Conservation (phyloP, 345 rosid genomes). For the Hibiscus syriacus region DNA sequence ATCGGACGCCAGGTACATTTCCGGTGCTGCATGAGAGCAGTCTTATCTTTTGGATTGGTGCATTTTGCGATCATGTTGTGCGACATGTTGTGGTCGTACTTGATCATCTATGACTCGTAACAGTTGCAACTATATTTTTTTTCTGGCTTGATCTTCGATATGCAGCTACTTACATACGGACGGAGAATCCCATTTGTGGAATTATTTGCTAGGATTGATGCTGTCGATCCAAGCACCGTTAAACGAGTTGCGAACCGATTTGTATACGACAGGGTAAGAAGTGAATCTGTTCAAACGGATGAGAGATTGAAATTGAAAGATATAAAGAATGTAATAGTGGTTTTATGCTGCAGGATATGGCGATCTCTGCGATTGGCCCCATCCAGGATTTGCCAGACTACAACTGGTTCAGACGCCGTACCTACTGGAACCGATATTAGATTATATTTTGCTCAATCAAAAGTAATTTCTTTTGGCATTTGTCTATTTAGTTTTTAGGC, state of each 20-base stretch:
- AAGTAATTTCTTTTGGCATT: constrained; percentile 8
- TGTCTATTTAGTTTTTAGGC: constrained; percentile 8
- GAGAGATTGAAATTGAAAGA: too few species aligned
- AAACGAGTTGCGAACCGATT: constrained; percentile 90
- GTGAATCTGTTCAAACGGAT: not conserved
- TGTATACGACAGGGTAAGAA: constrained; percentile 73
- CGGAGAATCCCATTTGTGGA: constrained; percentile 88
- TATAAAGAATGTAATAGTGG: not conserved
- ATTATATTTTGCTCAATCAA: constrained; percentile 6
- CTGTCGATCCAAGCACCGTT: constrained; percentile 75
- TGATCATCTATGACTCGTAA: not conserved
- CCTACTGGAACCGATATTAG: constrained; percentile 92
- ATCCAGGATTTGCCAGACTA: constrained; percentile 51
- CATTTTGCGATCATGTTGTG: not conserved
- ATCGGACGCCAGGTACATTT: constrained; percentile 92
- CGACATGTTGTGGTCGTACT: not conserved
- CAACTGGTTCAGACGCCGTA: constrained; percentile 98
- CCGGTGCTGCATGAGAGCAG: too few species aligned
- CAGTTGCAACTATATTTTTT: too few species aligned
- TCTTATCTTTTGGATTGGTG: too few species aligned
- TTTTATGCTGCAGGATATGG: constrained; percentile 72
- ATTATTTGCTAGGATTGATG: constrained; percentile 89
- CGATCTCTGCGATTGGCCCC: constrained; percentile 91
- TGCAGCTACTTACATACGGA: constrained; percentile 90
- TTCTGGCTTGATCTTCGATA: constrained; percentile 2